phyloP scores from a whole-genome alignment of 2,329 filamentous ascomycete genomes.

The Myriosclerotinia scirpicola region DNA sequence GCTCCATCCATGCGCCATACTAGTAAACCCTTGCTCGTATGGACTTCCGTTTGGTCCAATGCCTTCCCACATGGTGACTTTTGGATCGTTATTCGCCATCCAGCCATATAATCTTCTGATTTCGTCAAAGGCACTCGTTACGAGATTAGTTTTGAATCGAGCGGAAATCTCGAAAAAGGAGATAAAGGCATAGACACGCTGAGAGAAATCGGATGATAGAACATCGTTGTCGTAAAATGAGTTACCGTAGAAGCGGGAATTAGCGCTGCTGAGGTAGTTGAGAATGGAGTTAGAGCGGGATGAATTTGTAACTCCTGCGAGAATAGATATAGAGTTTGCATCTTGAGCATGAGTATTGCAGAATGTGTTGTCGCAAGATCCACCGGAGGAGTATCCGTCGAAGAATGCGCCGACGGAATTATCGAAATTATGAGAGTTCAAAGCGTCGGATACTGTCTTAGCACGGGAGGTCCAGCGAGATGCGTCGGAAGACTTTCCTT shows the following conservation, averaged over 20 bases:
- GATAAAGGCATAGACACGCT: constrained; percentile 53
- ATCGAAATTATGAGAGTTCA: constrained; percentile 46
- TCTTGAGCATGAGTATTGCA: constrained; percentile 48
- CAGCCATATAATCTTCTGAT: constrained; percentile 50
- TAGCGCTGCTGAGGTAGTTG: constrained; percentile 43
- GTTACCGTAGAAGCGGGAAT: constrained; percentile 48
- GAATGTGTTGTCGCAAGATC: constrained; percentile 35
- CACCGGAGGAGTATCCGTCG: constrained; percentile 39
- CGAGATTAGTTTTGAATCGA: constrained; percentile 45
- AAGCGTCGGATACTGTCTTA: constrained; percentile 40
- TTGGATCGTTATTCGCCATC: constrained; percentile 50
- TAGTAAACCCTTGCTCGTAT: constrained; percentile 50
- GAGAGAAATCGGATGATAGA: constrained; percentile 43
- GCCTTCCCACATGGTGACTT: constrained; percentile 53
- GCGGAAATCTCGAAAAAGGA: constrained; percentile 55
- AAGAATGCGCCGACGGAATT: constrained; percentile 47
- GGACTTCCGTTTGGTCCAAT: constrained; percentile 46
- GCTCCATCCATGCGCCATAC: constrained; percentile 53
- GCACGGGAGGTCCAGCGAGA: constrained; percentile 46
- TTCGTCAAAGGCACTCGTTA: constrained; percentile 47
- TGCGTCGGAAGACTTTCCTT: constrained; percentile 42
- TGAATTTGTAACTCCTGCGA: constrained; percentile 43
- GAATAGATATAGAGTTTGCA: constrained; percentile 51
- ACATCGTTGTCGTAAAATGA: constrained; percentile 52
- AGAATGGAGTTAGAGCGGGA: constrained; percentile 42